A percentile compares a stretch with the other conserved stretches of the same genome.
phyloP scores from a whole-genome alignment of 257 asterid genomes.

The Marsdenia floribunda region DNA sequence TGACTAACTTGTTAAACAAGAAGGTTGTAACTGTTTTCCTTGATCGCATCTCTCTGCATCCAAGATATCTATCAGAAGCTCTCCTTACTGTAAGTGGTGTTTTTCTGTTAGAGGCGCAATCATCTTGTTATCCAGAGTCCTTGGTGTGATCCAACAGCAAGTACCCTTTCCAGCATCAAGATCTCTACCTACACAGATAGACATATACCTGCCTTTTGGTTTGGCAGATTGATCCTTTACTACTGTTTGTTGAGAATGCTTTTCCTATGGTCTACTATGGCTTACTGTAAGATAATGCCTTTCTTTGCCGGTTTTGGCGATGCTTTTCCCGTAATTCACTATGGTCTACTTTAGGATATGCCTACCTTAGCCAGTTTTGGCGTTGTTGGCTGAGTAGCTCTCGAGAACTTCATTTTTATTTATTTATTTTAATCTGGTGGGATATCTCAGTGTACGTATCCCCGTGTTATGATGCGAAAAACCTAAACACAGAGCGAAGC shows the following conservation, averaged over 20 bases:
- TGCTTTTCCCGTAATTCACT: not conserved
- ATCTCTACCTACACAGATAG: not conserved
- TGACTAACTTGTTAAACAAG: constrained; percentile 35
- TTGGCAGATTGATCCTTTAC: not conserved
- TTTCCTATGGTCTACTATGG: not conserved
- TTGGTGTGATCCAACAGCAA: not conserved
- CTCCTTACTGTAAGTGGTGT: not conserved
- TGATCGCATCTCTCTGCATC: not conserved
- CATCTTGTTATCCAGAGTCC: constrained; percentile 1
- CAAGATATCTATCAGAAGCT: constrained; percentile 10
- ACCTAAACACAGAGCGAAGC: not conserved
- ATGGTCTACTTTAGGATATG: not conserved
- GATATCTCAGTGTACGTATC: too few relatives aligned
- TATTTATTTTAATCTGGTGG: not conserved
- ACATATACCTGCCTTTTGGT: not conserved
- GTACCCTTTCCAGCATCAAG: constrained; percentile 3
- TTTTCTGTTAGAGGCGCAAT: not conserved
- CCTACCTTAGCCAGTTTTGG: constrained; percentile 1
- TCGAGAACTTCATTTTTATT: not conserved
- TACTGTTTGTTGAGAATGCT: not conserved
- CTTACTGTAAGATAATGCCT: not conserved
- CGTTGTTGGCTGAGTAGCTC: constrained; percentile 9
- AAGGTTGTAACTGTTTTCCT: not conserved
- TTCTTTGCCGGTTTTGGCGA: not conserved
- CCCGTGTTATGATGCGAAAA: not conserved